Evolutionary conservation across 139 green algal genomes (phyloP).

Genomic region (Tetradesmus lagerheimii): DNA sequence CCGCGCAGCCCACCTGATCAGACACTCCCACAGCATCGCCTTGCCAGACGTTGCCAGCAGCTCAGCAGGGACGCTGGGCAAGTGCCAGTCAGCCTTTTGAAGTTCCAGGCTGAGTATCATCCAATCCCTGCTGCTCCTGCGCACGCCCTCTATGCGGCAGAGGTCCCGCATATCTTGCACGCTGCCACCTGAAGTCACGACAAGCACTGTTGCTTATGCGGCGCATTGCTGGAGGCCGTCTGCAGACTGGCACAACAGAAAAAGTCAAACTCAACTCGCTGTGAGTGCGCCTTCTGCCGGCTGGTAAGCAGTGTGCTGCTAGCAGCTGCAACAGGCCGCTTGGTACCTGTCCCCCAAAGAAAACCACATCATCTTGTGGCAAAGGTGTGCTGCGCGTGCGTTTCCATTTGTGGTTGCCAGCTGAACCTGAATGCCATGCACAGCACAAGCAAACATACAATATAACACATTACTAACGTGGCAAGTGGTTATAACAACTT

Average conservation of each 20-base stretch:
- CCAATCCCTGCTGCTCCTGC: background rate
- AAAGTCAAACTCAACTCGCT: no score
- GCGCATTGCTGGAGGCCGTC: no score
- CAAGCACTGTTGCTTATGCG: no score
- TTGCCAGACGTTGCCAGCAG: background rate
- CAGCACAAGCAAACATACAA: no score
- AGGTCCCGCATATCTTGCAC: background rate
- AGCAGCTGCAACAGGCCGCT: no score
- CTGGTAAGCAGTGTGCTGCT: background rate
- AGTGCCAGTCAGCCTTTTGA: background rate
- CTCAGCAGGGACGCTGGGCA: background rate
- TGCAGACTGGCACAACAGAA: no score
- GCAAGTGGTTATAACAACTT: background rate
- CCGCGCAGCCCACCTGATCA: conserved; percentile 8
- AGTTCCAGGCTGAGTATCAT: background rate
- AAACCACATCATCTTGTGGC: no score
- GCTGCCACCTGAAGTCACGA: conserved; percentile 34
- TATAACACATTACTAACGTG: no score
- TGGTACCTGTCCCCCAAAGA: no score
- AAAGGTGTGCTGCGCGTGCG: no score
- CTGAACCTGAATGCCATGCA: no score
- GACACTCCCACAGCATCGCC: background rate
- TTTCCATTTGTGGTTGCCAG: no score
- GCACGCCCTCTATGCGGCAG: background rate
- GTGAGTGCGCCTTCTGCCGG: background rate